Conservation (phyloP, 192 early-diverging fungal species). For the Coemansia sp. region DNA sequence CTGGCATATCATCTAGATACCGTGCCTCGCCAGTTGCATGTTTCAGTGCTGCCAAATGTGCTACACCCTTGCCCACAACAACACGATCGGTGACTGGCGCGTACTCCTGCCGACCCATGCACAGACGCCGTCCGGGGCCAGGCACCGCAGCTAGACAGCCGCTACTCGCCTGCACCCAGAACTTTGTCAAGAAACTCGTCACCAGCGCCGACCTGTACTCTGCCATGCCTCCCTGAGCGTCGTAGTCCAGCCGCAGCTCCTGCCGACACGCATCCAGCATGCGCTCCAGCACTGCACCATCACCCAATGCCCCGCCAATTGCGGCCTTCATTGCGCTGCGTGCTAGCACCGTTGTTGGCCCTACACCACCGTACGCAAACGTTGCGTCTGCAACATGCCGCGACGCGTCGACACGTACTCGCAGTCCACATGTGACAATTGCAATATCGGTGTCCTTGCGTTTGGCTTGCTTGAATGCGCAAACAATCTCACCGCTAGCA, state of each 20-base stretch:
- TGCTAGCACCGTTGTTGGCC: slow-evolving; percentile 61
- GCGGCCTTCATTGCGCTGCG: slow-evolving; percentile 37
- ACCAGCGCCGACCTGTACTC: slow-evolving; percentile 62
- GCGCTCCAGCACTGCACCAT: slow-evolving; percentile 40
- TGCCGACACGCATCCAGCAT: slow-evolving; percentile 37
- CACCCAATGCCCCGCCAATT: slow-evolving; percentile 57
- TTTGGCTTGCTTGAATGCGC: slow-evolving; percentile 84
- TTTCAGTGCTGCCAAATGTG: slow-evolving; percentile 73
- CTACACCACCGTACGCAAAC: slow-evolving; percentile 80
- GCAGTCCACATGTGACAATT: slow-evolving; percentile 74
- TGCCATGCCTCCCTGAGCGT: slow-evolving; percentile 65
- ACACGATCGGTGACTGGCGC: slow-evolving; percentile 28
- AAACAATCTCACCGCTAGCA: slow-evolving; percentile 54
- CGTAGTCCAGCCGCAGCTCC: slow-evolving; percentile 50
- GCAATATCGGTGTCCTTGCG: slow-evolving; percentile 85
- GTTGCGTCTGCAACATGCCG: slow-evolving; percentile 54
- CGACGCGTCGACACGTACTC: slow-evolving; percentile 50
- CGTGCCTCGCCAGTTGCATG: slow-evolving; percentile 81
- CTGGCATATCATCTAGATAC: slow-evolving; percentile 82
- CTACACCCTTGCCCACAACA: slow-evolving; percentile 63
- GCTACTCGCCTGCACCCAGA: slow-evolving; percentile 65
- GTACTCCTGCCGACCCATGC: slow-evolving; percentile 49
- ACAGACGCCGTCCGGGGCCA: neutral
- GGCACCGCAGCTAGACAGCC: slow-evolving; percentile 21
- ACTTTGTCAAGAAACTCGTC: slow-evolving; percentile 64